Conservation (phyloP, 2,329 filamentous ascomycete genomes). For the Tolypocladium tundrense region DNA sequence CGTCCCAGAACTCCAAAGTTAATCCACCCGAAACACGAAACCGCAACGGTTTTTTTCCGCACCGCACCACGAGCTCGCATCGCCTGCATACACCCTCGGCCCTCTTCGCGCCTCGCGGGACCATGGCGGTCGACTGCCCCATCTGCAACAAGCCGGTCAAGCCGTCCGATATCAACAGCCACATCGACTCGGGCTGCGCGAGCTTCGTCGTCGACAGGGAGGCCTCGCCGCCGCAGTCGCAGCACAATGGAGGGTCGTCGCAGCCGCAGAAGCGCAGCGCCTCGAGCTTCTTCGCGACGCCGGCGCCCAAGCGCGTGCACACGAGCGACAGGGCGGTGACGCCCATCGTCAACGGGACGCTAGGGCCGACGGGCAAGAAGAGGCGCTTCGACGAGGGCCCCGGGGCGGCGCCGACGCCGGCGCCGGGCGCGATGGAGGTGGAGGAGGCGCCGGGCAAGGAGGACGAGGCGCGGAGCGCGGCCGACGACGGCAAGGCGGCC, state of each 20-base stretch:
- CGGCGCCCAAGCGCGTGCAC: constrained; percentile 42
- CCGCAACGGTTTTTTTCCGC: background rate
- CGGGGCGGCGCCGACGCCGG: constrained; percentile 17
- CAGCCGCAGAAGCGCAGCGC: constrained; percentile 43
- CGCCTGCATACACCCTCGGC: background rate
- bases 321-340: constrained; percentile 18
- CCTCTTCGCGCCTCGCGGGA: background rate
- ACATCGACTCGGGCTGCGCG: constrained; percentile 78
- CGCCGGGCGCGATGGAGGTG: background rate
- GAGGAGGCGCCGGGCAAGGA: background rate
- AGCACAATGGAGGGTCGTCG: constrained; percentile 9
- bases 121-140: constrained; percentile 59
- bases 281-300: constrained; percentile 52
- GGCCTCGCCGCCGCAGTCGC: constrained; percentile 17
- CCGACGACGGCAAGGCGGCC: constrained; percentile 15
- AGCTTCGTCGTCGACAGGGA: constrained; percentile 45
- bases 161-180: constrained; percentile 69
- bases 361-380: constrained; percentile 32
- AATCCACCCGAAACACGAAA: background rate
- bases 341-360: constrained; percentile 22
- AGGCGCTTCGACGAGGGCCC: constrained; percentile 45
- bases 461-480: constrained; percentile 4
- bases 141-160: constrained; percentile 69
- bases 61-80: background rate
- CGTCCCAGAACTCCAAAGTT: background rate